Evolutionary conservation across 768 basidiomycete genomes (phyloP), one percentile per base, ranked within the genome.

Genomic region (Auriscalpium orientale): DNA sequence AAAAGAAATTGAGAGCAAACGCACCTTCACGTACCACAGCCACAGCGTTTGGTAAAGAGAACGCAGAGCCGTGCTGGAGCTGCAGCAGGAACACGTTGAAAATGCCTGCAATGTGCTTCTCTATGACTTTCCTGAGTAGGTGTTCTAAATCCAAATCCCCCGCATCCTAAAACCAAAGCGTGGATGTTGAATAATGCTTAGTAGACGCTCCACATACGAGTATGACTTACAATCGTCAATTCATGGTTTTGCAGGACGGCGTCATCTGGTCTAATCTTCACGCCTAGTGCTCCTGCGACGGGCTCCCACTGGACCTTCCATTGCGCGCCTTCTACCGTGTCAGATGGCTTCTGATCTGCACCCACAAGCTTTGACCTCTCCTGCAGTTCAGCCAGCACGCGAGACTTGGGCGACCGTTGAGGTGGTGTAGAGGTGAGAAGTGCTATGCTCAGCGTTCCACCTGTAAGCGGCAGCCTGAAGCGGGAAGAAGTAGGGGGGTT

Each of bases 271-370:
- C 81, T 72, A 34, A 90, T 70, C 20, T 69, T 65, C 20, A 83
- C 79, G 4, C 85, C 89, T 18, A 89, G 72, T 13, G 88, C 85
- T 21, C 79, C 78, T 57, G 79, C 76, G 46, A 82, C 79, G 2
- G 90, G 83, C 63, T 89, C 84, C 93, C 93, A 97, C 52, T 74
- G 74, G 12, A 89, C 83, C n/a, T 78, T 71, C 51, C 94, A 84
- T 34, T 72, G 76, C 46, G 87, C 70, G 46, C 78, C 78, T 67
- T 95, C 84, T 1, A 91, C 80, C 58, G 87, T 80, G 64, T 95
- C 92, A 1, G 89, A 90, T 4, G 85, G 79, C 47, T 51, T 43
- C 22, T 74, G 73, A 16, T 65, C 65, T 28, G 64, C 66, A 1
- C 79, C 79, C 8, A 44, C 56, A 4, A 89, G 72, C 61, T 88